Conservation (phyloP, 352 stramenopile genomes). For the Pythium utonaiense region DNA sequence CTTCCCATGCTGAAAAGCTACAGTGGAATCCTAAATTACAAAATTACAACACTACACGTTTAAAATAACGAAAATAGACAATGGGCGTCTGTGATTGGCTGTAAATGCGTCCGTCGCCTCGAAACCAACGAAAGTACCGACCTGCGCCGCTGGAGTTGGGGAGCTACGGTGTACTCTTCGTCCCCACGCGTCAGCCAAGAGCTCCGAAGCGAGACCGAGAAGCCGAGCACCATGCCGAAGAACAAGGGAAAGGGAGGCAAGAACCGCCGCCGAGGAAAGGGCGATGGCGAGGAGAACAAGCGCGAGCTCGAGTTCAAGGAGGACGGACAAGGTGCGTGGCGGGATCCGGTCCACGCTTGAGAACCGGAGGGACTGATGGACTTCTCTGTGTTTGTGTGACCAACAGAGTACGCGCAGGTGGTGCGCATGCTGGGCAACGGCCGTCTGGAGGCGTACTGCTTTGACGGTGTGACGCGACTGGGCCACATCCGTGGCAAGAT, state of each 20-base stretch:
- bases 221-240: conserved; percentile 59
- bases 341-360: too few species aligned
- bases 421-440: conserved; percentile 99
- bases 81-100: conserved; percentile 12
- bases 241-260: conserved; percentile 98
- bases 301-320: conserved; percentile 99
- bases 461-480: conserved; percentile 97
- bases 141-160: too few species aligned
- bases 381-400: not conserved
- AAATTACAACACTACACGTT: conserved; percentile 4
- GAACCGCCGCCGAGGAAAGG: conserved; percentile 97
- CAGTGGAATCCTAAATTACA: not conserved
- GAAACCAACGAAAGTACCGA: conserved; percentile 31
- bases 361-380: not conserved
- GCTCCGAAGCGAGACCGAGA: conserved; percentile 9
- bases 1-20: not conserved
- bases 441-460: conserved; percentile 98
- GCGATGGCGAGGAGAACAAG: conserved; percentile 98
- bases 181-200: conserved; percentile 1
- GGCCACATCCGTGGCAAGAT: conserved; percentile 99
- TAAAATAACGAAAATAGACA: not conserved
- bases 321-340: conserved; percentile 91
- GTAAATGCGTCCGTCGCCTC: conserved; percentile 15
- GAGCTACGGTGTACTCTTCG: not conserved
- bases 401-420: conserved; percentile 97